Evolutionary conservation across 441 rosid species (phyloP).

Genomic region (Isatis lusitanica): DNA sequence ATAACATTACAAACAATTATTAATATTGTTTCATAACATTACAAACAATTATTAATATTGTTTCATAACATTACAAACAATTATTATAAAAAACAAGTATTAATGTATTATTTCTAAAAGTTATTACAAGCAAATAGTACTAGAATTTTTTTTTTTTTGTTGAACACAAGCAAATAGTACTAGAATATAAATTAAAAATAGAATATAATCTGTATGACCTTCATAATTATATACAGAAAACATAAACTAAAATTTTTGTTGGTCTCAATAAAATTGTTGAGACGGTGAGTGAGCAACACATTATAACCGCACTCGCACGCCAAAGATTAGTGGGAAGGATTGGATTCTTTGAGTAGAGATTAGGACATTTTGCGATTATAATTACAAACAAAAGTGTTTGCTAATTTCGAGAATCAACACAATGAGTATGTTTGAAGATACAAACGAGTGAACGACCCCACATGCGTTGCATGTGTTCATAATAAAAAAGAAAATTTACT

Average conservation of each 20-base stretch:
- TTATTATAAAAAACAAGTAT: no score
- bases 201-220: not conserved
- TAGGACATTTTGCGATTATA: constrained; percentile 6
- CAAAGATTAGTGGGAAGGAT: constrained; percentile 27
- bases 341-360: constrained; percentile 38
- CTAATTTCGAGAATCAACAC: constrained; percentile 43
- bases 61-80: not conserved
- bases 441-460: constrained; percentile 45
- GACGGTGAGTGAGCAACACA: not conserved
- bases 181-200: not conserved
- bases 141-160: no score
- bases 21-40: no score
- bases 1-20: not conserved
- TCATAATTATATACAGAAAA: not conserved
- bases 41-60: no score
- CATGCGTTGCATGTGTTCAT: constrained; percentile 44
- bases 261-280: not conserved
- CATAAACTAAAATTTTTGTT: not conserved
- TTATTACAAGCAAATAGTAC: not conserved
- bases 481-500: not conserved
- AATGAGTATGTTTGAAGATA: constrained; percentile 68
- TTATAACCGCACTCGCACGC: constrained; percentile 16
- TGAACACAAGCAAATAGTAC: not conserved
- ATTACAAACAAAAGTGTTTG: constrained; percentile 15
- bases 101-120: no score